Base-by-base conservation (phyloP, 2,329 filamentous ascomycete species). In the Aspergillus eucalypticola region DNA sequence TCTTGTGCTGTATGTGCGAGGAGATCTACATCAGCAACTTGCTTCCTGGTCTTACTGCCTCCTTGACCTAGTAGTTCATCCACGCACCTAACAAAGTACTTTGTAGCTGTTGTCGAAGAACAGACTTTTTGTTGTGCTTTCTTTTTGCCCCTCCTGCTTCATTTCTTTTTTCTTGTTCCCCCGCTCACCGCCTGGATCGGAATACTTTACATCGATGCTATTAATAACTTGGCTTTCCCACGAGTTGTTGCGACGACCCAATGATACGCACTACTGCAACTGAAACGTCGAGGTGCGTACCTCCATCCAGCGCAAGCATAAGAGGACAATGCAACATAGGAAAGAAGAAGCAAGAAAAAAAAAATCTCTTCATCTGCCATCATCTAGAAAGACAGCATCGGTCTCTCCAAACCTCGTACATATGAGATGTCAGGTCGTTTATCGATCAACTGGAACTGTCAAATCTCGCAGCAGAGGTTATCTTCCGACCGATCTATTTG, bases 401-500 rank as follows among this genome's bases (percentile, higher is more conserved):
- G 7, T 10, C 25, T 29, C 46, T 11, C 8, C 10, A 27, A 19
- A 29, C 46, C 23, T 15, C 46, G 8, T 29, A 50, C 23, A 50
- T 50, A 50, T 50, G 46, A 50, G 46, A 50, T 32, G 46, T 50
- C 46, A 50, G 46, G 23, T 50, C 46, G 25, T 32, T 29, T 27
- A 50, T 50, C 46, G 46, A 50, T 50, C 46, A 29, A 17, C 25
- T 32, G 10, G 25, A 50, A 50, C 46, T 50, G 46, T 50, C 46
- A 50, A 50, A 50, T 50, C 46, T 50, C 25, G 41, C 46, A 50
- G 46, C 25, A 32, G 3, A 29, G 25, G 25, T 50, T 50, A 50
- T 50, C 27, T 50, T 50, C 46, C 46, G 46, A 27, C 23, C 46
- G 46, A 32, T 50, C 46, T 29, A 29, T n/a, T 27, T 49, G 15